Base-by-base conservation (phyloP, 2,329 filamentous ascomycete genomes). In the Pezicula rhizophila region DNA sequence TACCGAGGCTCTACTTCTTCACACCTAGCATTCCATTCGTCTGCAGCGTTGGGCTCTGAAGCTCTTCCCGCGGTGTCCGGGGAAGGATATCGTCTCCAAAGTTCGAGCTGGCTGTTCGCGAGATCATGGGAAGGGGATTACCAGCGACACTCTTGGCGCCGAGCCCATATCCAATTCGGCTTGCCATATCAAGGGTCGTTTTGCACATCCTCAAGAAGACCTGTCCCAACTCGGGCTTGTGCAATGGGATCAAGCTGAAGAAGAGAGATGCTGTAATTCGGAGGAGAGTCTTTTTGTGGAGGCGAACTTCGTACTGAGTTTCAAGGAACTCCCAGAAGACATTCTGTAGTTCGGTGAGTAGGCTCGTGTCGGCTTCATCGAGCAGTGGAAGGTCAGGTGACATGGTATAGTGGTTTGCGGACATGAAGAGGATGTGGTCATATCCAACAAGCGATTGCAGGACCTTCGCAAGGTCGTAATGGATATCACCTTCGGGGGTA, bases 401-500 rank as follows among this genome's bases (percentile, higher is more conserved):
- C 42, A 39, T 57, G 20, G 25, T 50, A 26, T 56, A 28, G 33
- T 54, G 54, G 42, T 56, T 54, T 8, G 57, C 57, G 42, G 47
- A 49, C 50, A 59, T 51, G 40, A 64, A 60, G 12, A 64, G 51
- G 47, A 64, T 48, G 54, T 65, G 59, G 44, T 64, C 62, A 47
- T 64, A 64, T 14, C 62, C 62, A 40, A 57, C 60, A 8, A 64
- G 59, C 5, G 55, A 59, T 50, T 64, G 62, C 15, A 64, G 50
- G 3, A 64, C 60, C 54, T 64, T 64, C 47, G 55, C 60, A 3
- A 64, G 56, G 45, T 64, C 62, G 53, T 64, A 63, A 49, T 62
- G 51, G 38, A 63, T 56, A 47, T 64, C 62, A 26, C 62, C 62
- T 41, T 61, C 60, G 3, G 56, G 48, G 7, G 62, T 64, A 3